These are phyloP conservation scores for Polytrichum commune DNA, from an alignment of 225 moss, liverwort and hornwort species.

Conservation along the genomic window DNA sequence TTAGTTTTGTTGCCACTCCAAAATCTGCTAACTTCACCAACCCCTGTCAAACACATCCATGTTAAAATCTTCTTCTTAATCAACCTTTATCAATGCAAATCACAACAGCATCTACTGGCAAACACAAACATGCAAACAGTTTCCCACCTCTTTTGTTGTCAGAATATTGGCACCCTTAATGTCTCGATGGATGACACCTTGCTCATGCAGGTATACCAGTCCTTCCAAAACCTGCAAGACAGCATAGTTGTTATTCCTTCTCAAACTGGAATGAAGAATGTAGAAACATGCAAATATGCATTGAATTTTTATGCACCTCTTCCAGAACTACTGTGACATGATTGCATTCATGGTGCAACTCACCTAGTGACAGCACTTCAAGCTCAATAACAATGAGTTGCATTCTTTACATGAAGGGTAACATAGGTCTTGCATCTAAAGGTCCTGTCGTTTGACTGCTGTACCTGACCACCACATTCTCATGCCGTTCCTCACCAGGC, in stretches of 20 bases:
- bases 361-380: too few species aligned
- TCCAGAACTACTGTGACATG: too few species aligned
- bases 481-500: too few species aligned
- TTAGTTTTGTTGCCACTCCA: constrained; percentile 96
- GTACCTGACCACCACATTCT: too few species aligned
- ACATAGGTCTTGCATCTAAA: too few species aligned
- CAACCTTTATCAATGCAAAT: neutral
- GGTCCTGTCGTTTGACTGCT: too few species aligned
- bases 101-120: neutral
- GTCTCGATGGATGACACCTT: constrained; percentile 96
- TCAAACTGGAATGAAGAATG: too few species aligned
- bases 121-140: constrained; percentile 5
- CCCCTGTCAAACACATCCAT: constrained; percentile 44
- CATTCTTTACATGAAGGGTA: too few species aligned
- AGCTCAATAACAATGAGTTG: too few species aligned
- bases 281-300: too few species aligned
- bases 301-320: too few species aligned
- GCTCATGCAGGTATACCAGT: constrained; percentile 91
- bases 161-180: constrained; percentile 99
- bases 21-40: constrained; percentile 94
- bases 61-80: neutral
- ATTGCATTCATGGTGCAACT: too few species aligned
- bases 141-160: constrained; percentile 83
- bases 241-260: neutral
- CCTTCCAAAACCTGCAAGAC: constrained; percentile 84